Base-by-base conservation (phyloP, 2,329 filamentous ascomycete genomes). In the Aspergillus costaricaensis region DNA sequence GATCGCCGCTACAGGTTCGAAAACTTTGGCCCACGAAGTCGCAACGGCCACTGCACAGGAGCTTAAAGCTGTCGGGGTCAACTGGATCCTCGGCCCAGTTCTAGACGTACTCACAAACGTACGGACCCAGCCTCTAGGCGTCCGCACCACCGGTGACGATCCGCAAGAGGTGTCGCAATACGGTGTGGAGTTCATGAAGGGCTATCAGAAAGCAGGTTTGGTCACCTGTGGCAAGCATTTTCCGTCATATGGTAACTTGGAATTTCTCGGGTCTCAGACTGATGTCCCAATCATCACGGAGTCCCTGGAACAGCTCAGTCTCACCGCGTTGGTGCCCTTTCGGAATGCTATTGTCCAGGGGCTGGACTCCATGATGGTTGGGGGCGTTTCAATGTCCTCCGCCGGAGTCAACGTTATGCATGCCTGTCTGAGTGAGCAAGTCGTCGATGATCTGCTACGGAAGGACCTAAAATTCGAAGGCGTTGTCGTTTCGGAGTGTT, bases 271-370 rank as follows among this genome's bases (percentile, higher is more conserved):
- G 12, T 96, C 92, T 4, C 93, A 91, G 51, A 80, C 96, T 23
- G 93, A 97, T 70, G 92, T 98, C 30, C 94, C 94, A 14, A 95
- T 96, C 62, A 97, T 98, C 68, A 97, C 92, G 0, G 93, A 98
- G 73, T 96, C 93, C 0, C 78, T 97, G 12, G 94, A 97, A 72
- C 93, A 96, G 70, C 82, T 98, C 48, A 96, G 92, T 65, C 80
- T 97, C n/a, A 96, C 90, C 68, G 94, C 94, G 27, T 80, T 98
- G 32, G 89, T 97, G 4, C 94, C 94, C 0, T 98, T 97, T 72
- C 87, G 92, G 57, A 95, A 95, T 74, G 92, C 94, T 12, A 93
- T 97, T 65, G 85, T 87, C 15, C 89, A 91, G 52, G 93, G 94
- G 0, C 79, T 98, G 14, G 94, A 97, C 76, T 90, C 91, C 32